Conservation (phyloP, 2,329 filamentous ascomycete species). For the Arthrobotrys entomopaga region DNA sequence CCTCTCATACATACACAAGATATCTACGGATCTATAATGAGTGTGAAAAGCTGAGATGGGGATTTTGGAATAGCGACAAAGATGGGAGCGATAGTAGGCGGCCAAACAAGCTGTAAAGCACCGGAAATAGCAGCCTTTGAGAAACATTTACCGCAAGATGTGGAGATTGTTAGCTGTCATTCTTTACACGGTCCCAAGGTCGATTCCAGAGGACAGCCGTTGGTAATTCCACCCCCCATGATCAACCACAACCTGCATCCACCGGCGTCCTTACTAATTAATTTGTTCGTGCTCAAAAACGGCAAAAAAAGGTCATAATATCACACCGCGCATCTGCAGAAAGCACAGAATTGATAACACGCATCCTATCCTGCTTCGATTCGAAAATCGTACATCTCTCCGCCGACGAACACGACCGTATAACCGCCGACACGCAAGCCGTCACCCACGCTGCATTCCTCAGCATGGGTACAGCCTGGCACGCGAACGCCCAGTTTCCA, state of each 20-base stretch:
- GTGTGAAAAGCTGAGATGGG: not conserved
- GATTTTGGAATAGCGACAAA: slow-evolving; percentile 78
- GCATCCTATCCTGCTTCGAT: slow-evolving; percentile 81
- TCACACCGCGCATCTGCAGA: slow-evolving; percentile 85
- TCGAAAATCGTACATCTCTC: slow-evolving; percentile 89
- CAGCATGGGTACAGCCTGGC: slow-evolving; percentile 98
- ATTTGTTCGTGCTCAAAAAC: slow-evolving; percentile 1
- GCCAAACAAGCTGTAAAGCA: slow-evolving; percentile 97
- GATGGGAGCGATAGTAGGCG: slow-evolving; percentile 91
- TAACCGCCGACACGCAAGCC: slow-evolving; percentile 97
- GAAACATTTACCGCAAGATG: slow-evolving; percentile 83
- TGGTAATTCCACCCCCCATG: slow-evolving; percentile 67
- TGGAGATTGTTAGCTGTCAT: slow-evolving; percentile 94
- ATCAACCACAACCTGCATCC: no score
- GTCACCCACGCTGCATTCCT: slow-evolving; percentile 97
- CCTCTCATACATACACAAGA: not conserved
- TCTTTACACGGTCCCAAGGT: slow-evolving; percentile 94
- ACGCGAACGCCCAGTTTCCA: slow-evolving; percentile 91
- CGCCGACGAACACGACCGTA: slow-evolving; percentile 89
- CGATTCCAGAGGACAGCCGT: slow-evolving; percentile 85
- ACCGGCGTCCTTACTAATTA: no score
- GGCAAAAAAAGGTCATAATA: slow-evolving; percentile 73
- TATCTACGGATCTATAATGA: no score
- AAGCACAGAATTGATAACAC: slow-evolving; percentile 80
- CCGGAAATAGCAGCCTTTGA: slow-evolving; percentile 96